These are phyloP conservation scores for Alternaria angustiovoidea DNA, from an alignment of 2,329 filamentous ascomycete genomes.

Conservation along the genomic window DNA sequence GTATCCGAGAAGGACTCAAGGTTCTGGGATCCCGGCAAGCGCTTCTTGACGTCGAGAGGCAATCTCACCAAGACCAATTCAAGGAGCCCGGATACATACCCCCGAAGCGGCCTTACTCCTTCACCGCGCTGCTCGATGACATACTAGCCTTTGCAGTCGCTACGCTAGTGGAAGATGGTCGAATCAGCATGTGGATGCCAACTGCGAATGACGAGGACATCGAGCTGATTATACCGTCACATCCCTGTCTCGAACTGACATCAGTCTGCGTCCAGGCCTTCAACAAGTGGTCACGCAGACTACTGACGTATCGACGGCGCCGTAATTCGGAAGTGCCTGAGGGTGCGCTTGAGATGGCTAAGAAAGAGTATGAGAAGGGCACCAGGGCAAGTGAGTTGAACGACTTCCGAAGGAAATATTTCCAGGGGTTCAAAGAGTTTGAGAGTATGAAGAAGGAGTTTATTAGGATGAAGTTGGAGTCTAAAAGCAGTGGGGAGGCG, in stretches of 20 bases:
- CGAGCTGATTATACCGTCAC: slow-evolving; percentile 77
- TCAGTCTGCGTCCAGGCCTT: slow-evolving; percentile 85
- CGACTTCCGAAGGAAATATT: slow-evolving; percentile 68
- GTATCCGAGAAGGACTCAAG: slow-evolving; percentile 88
- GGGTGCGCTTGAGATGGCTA: slow-evolving; percentile 25
- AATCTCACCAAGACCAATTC: slow-evolving; percentile 38
- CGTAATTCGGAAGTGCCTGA: slow-evolving; percentile 63
- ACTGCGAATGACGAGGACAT: slow-evolving; percentile 70
- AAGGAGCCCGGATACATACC: slow-evolving; percentile 70
- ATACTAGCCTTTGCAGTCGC: slow-evolving; percentile 82
- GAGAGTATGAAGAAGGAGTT: slow-evolving; percentile 43
- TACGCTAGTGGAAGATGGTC: slow-evolving; percentile 78
- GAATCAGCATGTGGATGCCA: slow-evolving; percentile 97
- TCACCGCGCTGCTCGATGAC: slow-evolving; percentile 87
- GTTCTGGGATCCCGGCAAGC: slow-evolving; percentile 79
- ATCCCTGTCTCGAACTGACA: slow-evolving; percentile 77
- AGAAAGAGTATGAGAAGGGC: slow-evolving; percentile 52
- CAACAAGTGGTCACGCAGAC: slow-evolving; percentile 88
- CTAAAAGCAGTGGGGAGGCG: background rate
- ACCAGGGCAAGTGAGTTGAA: slow-evolving; percentile 72
- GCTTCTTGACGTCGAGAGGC: slow-evolving; percentile 32
- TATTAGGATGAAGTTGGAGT: slow-evolving; percentile 30
- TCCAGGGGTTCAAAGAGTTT: slow-evolving; percentile 50
- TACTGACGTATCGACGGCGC: slow-evolving; percentile 84
- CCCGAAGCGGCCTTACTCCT: slow-evolving; percentile 91